These are phyloP conservation scores for Musa itinerans DNA, from an alignment of 176 grass and related monocot genomes.

Conservation along the genomic window DNA sequence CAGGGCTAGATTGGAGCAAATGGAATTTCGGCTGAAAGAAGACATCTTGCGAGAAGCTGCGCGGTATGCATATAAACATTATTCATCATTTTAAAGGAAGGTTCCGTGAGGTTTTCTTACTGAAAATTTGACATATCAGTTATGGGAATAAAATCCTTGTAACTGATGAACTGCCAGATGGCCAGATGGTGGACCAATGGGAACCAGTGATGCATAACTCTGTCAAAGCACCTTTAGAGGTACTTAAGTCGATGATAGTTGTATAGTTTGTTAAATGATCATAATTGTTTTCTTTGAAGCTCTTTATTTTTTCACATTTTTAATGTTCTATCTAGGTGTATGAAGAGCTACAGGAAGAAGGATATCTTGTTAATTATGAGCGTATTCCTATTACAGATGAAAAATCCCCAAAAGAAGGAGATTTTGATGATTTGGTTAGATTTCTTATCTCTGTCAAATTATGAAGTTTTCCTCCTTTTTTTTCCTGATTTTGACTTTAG, in stretches of 20 bases:
- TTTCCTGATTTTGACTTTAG: background rate
- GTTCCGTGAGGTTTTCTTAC: conserved; percentile 20
- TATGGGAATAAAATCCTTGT: conserved; percentile 96
- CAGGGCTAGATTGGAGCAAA: conserved; percentile 89
- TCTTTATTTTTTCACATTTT: conserved; percentile 14
- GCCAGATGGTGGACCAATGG: conserved; percentile 99
- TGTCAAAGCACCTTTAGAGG: conserved; percentile 93
- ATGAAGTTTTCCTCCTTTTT: conserved; percentile 10
- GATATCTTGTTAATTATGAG: conserved; percentile 92
- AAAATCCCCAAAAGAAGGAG: conserved; percentile 93
- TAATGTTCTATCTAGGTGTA: conserved; percentile 65
- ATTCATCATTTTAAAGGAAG: conserved; percentile 4
- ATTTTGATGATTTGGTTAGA: conserved; percentile 96
- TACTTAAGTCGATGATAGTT: conserved; percentile 16
- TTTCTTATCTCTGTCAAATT: conserved; percentile 6
- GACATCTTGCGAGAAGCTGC: conserved; percentile 88
- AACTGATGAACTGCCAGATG: conserved; percentile 93
- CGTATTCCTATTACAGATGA: conserved; percentile 97
- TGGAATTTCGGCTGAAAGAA: conserved; percentile 99
- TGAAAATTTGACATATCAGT: conserved; percentile 38
- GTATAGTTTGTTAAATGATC: background rate
- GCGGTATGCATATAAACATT: conserved; percentile 35
- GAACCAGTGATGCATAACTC: conserved; percentile 61
- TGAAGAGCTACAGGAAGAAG: conserved; percentile 74
- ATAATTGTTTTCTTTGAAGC: background rate